phyloP scores from a whole-genome alignment of 2,329 filamentous ascomycete species.

The Calonectria pseudoturangicola region DNA sequence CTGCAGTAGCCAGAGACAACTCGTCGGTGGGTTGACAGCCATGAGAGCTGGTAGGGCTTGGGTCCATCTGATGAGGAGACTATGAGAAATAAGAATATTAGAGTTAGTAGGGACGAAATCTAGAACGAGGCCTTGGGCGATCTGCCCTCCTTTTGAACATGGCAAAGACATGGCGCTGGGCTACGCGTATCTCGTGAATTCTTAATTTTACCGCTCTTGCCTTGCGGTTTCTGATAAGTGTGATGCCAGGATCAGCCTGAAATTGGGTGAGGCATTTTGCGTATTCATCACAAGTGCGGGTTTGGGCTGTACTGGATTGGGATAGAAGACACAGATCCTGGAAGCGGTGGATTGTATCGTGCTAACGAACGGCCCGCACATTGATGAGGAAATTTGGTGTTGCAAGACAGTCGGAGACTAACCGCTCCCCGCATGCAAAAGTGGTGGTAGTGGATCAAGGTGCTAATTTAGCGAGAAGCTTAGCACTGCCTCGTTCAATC shows the following conservation, averaged over 20 bases:
- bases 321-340: background rate
- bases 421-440: conserved; percentile 11
- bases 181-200: background rate
- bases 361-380: conserved; percentile 8
- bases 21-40: conserved; percentile 10
- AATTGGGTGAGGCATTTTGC: conserved; percentile 25
- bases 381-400: conserved; percentile 23
- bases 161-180: background rate
- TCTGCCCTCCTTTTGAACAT: conserved; percentile 12
- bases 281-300: background rate
- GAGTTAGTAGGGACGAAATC: conserved; percentile 2
- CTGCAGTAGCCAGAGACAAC: conserved; percentile 1
- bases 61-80: conserved; percentile 14
- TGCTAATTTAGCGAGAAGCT: conserved; percentile 25
- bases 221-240: conserved; percentile 2
- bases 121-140: background rate
- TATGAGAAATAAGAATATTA: conserved; percentile 3
- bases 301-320: conserved; percentile 14
- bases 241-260: background rate
- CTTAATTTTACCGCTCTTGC: conserved; percentile 13
- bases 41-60: background rate
- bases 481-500: conserved; percentile 28
- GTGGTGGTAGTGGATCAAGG: conserved; percentile 12
- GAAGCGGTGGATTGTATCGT: conserved; percentile 16
- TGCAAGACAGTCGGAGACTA: conserved; percentile 18